Base-by-base conservation (phyloP, 2,329 filamentous ascomycete genomes). In the Gaeumannomyces tritici region DNA sequence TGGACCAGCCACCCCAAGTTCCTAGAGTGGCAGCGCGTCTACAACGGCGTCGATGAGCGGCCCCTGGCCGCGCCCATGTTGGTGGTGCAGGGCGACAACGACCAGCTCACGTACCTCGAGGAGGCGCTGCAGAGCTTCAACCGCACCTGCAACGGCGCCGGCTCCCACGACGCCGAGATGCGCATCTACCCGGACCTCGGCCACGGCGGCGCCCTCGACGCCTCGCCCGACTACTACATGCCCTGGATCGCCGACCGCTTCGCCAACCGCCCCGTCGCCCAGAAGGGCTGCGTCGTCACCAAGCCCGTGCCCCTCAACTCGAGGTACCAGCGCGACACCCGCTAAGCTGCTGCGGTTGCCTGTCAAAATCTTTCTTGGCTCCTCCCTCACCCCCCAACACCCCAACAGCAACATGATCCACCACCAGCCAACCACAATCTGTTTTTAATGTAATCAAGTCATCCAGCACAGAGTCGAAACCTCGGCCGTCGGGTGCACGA, bases 71-170 rank as follows among this genome's bases (percentile, higher is more conserved):
- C 62, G 12, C 69, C 69, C 0, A 60, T 70, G 55, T 62, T 70
- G 7, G 66, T 70, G 6, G 63, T 69, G 15, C 68, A 69, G 55
- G 69, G 68, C 6, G 57, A 54, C 2, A 61, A 61, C 4, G 68
- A 69, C 56, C 55, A 62, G 2, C 18, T 69, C 2, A 69, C 59
- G 7, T 55, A 51, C 15, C 12, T n/a, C 4, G 47, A 60, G 12
- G 21, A 42, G n/a, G 18, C 24, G 7, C 9, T 51, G 59, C n/a
- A 27, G 35, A 35, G 42, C 24, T 60, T 60, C 21, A 35, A 60
- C 42, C 27, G 27, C 7, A 60, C 42, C 18, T 60, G 59, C 59
- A 28, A n/a, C 35, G 27, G 24, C 29, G 33, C 21, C 24, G 42
- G 35, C 18, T 35, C 33, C 4, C n/a, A 24, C 35, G 28, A 35